Evolutionary conservation across 2,329 filamentous ascomycete species (phyloP).

Genomic region (Sclerotiophoma versabilis): DNA sequence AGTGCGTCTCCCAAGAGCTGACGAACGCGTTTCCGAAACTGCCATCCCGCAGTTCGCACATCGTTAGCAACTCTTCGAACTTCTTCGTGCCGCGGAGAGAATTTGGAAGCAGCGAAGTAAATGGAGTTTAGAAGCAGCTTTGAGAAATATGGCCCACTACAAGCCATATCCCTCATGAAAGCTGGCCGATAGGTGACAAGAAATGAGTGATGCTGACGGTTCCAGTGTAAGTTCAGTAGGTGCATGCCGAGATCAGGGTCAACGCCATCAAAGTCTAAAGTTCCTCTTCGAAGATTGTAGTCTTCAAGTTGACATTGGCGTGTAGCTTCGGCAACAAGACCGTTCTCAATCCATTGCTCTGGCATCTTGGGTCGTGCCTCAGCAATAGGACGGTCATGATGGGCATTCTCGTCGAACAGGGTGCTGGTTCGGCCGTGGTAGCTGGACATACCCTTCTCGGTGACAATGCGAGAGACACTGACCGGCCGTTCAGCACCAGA

Average conservation of each 20-base stretch:
- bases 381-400: slow-evolving; percentile 21
- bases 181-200: slow-evolving; percentile 60
- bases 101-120: slow-evolving; percentile 57
- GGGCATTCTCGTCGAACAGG: slow-evolving; percentile 53
- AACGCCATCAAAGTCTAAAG: slow-evolving; percentile 64
- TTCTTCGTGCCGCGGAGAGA: slow-evolving; percentile 53
- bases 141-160: slow-evolving; percentile 63
- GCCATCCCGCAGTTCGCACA: slow-evolving; percentile 57
- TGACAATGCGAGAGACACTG: slow-evolving; percentile 48
- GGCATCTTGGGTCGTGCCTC: slow-evolving; percentile 29
- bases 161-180: slow-evolving; percentile 55
- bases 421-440: slow-evolving; percentile 61
- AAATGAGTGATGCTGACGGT: slow-evolving; percentile 60
- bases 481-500: background rate
- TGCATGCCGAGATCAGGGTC: slow-evolving; percentile 61
- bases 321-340: slow-evolving; percentile 57
- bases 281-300: slow-evolving; percentile 54
- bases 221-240: slow-evolving; percentile 61
- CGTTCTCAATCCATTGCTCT: slow-evolving; percentile 54
- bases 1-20: slow-evolving; percentile 57
- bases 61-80: slow-evolving; percentile 56
- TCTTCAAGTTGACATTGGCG: slow-evolving; percentile 60
- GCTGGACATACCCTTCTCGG: slow-evolving; percentile 50
- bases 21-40: slow-evolving; percentile 55
- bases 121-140: slow-evolving; percentile 64